Evolutionary conservation across 176 grass and related monocot genomes (phyloP), one percentile per base, ranked within the genome.

Genomic region (Cenchrus americanus): DNA sequence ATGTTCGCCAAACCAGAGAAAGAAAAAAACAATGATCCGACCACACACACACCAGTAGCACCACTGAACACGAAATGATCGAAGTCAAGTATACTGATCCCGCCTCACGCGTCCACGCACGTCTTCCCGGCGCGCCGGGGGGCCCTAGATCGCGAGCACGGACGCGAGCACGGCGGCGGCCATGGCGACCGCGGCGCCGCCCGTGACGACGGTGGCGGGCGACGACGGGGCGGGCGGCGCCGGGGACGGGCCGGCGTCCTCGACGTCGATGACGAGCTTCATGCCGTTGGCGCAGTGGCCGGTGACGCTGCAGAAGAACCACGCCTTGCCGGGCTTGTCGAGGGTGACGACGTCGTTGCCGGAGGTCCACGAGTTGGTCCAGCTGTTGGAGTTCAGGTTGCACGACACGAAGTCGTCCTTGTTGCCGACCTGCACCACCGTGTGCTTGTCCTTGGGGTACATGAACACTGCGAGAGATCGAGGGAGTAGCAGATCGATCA

Each of bases 231-330:
- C 21, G 12, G 40, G 66, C 37, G 19, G 0, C 2, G 9, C 2
- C 43, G 66, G 40, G 2, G 68, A 19, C 14, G 67, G 43, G 10
- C 42, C 42, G n/a, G 1, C 1, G 68, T 0, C 21, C 18, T 6
- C 42, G 46, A 74, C 71, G 49, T 74, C 4, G 71, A 74, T 12
- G 71, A 6, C 71, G 71, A 74, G 71, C 49, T 74, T 74, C 71
- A 74, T 74, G 49, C 71, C 71, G 49, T 10, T 19, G 71, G 10
- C 1, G 71, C 71, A 74, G 71, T 74, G 71, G 15, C 1, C 0
- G 15, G 26, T 14, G 14, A 11, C 15, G 71, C 7, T 74, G 71
- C 71, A 74, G 49, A 54, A 53, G 71, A 74, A 74, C 71, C 71
- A 81, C 49, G 3, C 2, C 64, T 22, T 69, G 7, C 78, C 78